These are phyloP conservation scores for Cadophora gregata DNA, from an alignment of 2,329 filamentous ascomycete genomes.

Conservation along the genomic window DNA sequence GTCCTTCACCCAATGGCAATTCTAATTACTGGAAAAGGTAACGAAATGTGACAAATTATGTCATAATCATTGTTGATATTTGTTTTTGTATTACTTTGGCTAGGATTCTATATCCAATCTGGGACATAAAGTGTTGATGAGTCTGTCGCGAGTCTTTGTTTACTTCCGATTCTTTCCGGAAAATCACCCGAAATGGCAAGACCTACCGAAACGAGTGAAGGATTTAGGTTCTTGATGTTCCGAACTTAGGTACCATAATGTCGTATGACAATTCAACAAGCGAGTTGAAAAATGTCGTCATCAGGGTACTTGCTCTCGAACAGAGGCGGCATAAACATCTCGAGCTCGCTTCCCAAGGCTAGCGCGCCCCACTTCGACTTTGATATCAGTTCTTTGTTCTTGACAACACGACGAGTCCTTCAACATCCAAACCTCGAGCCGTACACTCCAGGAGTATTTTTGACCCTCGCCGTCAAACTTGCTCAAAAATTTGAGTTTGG, in stretches of 20 bases:
- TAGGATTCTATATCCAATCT: too few relatives aligned
- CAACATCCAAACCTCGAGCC: not conserved
- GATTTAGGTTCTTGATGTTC: too few relatives aligned
- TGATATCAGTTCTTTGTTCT: not conserved
- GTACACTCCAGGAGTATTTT: not conserved
- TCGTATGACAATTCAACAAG: not conserved
- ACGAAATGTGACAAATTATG: too few relatives aligned
- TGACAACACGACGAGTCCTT: not conserved
- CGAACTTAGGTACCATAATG: too few relatives aligned
- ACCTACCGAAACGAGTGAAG: not conserved
- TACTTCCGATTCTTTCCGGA: slow-evolving; percentile 1
- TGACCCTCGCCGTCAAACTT: not conserved
- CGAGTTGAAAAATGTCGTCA: not conserved
- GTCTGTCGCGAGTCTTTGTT: not conserved
- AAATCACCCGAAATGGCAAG: not conserved
- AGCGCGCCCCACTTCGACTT: not conserved
- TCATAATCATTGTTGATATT: too few relatives aligned
- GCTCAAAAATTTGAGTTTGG: not conserved
- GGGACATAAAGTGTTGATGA: too few relatives aligned
- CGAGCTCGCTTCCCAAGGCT: not conserved
- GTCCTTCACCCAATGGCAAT: too few relatives aligned
- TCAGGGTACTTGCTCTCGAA: not conserved
- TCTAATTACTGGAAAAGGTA: too few relatives aligned
- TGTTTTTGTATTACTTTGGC: too few relatives aligned
- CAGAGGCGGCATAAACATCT: not conserved